Conservation (phyloP, 2,329 filamentous ascomycete species). For the Ascocoryne sarcoides region DNA sequence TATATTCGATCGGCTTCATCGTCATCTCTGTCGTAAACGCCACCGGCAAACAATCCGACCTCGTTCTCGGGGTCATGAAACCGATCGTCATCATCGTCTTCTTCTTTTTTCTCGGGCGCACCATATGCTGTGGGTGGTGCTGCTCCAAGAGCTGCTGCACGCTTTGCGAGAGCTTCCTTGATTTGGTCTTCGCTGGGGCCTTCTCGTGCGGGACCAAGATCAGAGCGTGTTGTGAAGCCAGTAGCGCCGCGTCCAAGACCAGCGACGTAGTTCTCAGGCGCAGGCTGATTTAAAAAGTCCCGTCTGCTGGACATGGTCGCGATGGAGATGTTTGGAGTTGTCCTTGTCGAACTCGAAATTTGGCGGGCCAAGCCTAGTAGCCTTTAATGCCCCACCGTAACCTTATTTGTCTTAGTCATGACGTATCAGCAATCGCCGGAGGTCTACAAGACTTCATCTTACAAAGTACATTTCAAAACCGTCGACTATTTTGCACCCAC, state of each 20-base stretch:
- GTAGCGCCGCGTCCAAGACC: constrained; percentile 96
- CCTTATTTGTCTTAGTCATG: no score
- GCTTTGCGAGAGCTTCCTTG: constrained; percentile 92
- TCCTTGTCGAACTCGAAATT: no score
- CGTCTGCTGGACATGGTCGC: constrained; percentile 42
- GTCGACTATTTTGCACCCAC: no score
- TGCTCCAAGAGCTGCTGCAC: constrained; percentile 71
- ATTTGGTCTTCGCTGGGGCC: constrained; percentile 97
- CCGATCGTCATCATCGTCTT: constrained; percentile 67
- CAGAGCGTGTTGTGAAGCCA: constrained; percentile 93
- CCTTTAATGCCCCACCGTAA: background rate
- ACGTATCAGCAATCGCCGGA: no score
- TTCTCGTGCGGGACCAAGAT: constrained; percentile 89
- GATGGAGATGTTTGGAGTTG: background rate
- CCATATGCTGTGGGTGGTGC: constrained; percentile 69
- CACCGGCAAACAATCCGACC: constrained; percentile 87
- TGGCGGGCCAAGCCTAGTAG: background rate
- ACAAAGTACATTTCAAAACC: no score
- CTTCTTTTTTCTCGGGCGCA: constrained; percentile 40
- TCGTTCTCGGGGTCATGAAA: constrained; percentile 98
- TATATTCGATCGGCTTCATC: constrained; percentile 97
- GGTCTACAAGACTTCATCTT: no score
- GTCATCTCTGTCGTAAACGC: constrained; percentile 94
- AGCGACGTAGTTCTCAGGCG: constrained; percentile 83
- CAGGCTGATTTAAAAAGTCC: constrained; percentile 82